Conservation (phyloP, 805 yeast genomes). For the Kazachstania taianensis region DNA sequence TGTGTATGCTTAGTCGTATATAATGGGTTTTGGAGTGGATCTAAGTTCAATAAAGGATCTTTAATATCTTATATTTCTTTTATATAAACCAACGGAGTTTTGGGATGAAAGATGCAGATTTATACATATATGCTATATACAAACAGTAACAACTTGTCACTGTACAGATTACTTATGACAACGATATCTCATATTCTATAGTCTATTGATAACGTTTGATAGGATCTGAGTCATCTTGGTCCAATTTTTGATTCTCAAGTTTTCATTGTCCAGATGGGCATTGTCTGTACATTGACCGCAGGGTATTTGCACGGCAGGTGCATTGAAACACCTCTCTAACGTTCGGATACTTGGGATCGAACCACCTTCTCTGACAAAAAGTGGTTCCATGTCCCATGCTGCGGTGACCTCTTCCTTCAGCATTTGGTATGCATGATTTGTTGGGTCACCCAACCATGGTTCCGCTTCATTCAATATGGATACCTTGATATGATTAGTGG, state of each 20-base stretch:
- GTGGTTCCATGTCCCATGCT: constrained; percentile 76
- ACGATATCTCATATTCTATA: constrained; percentile 14
- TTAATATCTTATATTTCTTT: no score
- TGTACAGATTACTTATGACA: no score
- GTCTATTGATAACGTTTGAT: constrained; percentile 39
- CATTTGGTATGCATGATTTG: constrained; percentile 60
- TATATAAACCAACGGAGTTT: no score
- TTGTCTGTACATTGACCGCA: constrained; percentile 93
- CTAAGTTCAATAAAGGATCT: no score
- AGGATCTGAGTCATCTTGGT: constrained; percentile 62
- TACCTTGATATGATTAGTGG: constrained; percentile 54
- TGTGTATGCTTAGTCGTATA: no score
- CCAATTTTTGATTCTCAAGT: constrained; percentile 67
- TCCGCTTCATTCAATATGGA: constrained; percentile 77
- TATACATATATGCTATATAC: no score
- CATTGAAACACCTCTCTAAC: constrained; percentile 68
- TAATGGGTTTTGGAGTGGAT: no score
- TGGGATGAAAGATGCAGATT: no score
- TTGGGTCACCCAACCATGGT: constrained; percentile 90
- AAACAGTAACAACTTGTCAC: no score
- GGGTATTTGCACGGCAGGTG: constrained; percentile 92
- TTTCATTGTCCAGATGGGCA: constrained; percentile 86
- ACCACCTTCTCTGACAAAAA: constrained; percentile 91
- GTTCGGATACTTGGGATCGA: constrained; percentile 86
- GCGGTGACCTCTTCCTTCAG: constrained; percentile 49